Percentiles rank a stretch among this genome's conserved stretches.
phyloP scores from a whole-genome alignment of 2,329 filamentous ascomycete genomes.

The Trichothecium sympodiale region DNA sequence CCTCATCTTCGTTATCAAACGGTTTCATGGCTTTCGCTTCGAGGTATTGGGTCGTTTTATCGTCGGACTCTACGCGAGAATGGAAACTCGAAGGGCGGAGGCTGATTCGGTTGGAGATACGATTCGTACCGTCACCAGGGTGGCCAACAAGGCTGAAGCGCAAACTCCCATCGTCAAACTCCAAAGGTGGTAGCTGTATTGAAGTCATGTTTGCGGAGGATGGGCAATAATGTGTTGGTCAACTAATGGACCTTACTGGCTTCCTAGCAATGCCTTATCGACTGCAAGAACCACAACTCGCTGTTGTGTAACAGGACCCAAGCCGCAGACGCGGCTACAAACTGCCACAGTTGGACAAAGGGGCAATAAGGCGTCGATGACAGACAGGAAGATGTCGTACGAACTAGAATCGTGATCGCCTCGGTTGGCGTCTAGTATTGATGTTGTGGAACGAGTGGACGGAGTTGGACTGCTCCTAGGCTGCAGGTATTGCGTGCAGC shows the following conservation, averaged over 20 bases:
- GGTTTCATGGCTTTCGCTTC: background rate
- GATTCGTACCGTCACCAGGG: background rate
- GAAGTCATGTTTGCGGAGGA: constrained; percentile 4
- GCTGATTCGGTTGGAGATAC: too few species aligned
- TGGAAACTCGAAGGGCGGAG: too few species aligned
- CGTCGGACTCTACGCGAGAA: too few species aligned
- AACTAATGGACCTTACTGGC: background rate
- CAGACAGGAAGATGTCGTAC: background rate
- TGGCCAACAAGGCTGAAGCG: constrained; percentile 4
- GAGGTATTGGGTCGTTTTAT: background rate
- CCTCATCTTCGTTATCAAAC: constrained; percentile 2
- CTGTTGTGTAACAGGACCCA: background rate
- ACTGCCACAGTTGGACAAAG: background rate
- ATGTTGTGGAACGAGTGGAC: constrained; percentile 3
- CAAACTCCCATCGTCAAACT: constrained; percentile 5
- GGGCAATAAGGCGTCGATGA: background rate
- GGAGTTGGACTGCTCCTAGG: constrained; percentile 1
- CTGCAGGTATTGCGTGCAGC: too few species aligned
- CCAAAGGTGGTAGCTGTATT: constrained; percentile 5
- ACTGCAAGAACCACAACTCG: background rate
- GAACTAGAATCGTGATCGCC: too few species aligned
- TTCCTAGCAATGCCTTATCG: background rate
- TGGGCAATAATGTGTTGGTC: background rate
- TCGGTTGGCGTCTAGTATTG: background rate
- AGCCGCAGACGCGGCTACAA: background rate